These are phyloP conservation scores for Aspergillus sparsus DNA, from an alignment of 495 filamentous ascomycete genomes.

Conservation along the genomic window DNA sequence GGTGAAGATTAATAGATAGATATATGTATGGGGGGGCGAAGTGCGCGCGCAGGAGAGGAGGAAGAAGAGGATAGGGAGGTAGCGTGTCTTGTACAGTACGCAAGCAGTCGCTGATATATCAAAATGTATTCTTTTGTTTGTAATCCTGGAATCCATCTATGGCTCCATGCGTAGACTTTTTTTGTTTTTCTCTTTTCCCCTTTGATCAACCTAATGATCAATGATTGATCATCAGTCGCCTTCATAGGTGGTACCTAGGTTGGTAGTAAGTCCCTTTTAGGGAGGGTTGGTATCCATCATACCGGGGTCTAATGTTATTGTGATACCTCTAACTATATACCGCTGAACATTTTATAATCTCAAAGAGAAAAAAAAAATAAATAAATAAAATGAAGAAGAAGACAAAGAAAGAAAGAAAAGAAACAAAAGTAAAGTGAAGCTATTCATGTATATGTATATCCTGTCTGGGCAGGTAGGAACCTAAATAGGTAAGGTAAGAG, in stretches of 20 bases:
- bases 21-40: neutral
- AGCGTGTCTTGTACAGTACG: slow-evolving; percentile 40
- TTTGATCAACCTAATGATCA: too few species aligned
- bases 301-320: neutral
- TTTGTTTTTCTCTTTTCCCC: too few species aligned
- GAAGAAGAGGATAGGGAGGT: slow-evolving; percentile 25
- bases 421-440: too few species aligned
- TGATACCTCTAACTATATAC: neutral
- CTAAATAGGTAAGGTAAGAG: too few species aligned
- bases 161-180: too few species aligned
- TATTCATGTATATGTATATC: too few species aligned
- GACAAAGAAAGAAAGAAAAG: neutral
- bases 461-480: too few species aligned
- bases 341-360: too few species aligned
- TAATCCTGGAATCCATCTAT: neutral
- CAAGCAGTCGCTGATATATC: slow-evolving; percentile 36
- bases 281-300: too few species aligned
- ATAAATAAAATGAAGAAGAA: neutral
- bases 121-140: slow-evolving; percentile 29
- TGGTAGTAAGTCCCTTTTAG: too few species aligned
- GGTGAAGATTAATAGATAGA: slow-evolving; percentile 35
- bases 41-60: neutral
- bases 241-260: too few species aligned
- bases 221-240: too few species aligned
- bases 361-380: neutral